phyloP scores from a whole-genome alignment of 768 basidiomycete species.

The Leccinum broughii region DNA sequence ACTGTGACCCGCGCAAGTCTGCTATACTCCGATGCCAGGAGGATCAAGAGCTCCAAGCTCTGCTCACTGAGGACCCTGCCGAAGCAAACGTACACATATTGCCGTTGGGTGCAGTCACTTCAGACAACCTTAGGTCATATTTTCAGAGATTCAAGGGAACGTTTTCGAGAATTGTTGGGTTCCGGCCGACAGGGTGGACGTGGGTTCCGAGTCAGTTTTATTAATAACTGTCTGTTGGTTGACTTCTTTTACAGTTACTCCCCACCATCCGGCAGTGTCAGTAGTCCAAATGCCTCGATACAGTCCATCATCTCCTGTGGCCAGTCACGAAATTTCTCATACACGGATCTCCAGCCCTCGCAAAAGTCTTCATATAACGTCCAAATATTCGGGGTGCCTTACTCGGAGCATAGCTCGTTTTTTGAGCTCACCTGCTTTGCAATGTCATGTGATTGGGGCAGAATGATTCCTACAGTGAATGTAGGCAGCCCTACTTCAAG shows the following conservation, averaged over 20 bases:
- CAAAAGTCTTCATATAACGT: conserved; percentile 68
- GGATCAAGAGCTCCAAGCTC: conserved; percentile 75
- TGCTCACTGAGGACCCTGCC: conserved; percentile 76
- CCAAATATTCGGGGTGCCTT: conserved; percentile 82
- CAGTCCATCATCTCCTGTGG: conserved; percentile 65
- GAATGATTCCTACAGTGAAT: conserved; percentile 96
- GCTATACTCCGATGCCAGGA: conserved; percentile 81
- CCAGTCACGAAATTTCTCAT: conserved; percentile 68
- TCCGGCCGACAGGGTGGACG: conserved; percentile 97
- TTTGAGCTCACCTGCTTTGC: conserved; percentile 96
- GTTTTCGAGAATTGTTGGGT: conserved; percentile 74
- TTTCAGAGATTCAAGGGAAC: conserved; percentile 68
- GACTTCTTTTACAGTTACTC: conserved; percentile 50
- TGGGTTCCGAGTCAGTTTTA: conserved; percentile 40
- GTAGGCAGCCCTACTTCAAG: conserved; percentile 72
- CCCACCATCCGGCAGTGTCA: conserved; percentile 64
- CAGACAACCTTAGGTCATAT: conserved; percentile 78
- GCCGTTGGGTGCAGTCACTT: conserved; percentile 71
- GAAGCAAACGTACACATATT: conserved; percentile 84
- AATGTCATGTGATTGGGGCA: conserved; percentile 78
- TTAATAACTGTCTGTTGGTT: not conserved
- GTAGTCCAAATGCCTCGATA: conserved; percentile 62
- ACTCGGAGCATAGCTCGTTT: conserved; percentile 96
- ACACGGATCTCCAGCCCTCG: conserved; percentile 63
- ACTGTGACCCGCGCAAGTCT: conserved; percentile 84